Percentiles rank a stretch among this genome's conserved stretches.
These are phyloP conservation scores for Rhodotorula sp. DNA, from an alignment of 1,284 basidiomycete genomes.

Conservation along the genomic window DNA sequence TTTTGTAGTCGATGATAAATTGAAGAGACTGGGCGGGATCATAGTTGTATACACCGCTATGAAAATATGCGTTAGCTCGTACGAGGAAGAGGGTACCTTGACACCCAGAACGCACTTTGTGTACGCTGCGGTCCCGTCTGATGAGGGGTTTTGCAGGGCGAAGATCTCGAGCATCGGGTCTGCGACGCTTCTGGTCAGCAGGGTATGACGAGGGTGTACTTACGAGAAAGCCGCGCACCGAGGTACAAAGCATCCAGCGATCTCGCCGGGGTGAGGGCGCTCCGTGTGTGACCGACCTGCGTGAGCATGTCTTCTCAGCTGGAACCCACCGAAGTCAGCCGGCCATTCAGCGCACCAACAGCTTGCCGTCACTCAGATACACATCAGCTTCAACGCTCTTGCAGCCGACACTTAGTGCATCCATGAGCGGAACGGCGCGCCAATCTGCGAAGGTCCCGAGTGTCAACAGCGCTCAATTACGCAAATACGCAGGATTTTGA, in stretches of 20 bases:
- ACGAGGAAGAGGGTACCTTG: too few relatives aligned
- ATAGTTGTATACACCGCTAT: constrained; percentile 22
- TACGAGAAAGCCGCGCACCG: background rate
- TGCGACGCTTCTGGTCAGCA: background rate
- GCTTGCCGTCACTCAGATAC: constrained; percentile 15
- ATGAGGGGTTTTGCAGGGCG: constrained; percentile 13
- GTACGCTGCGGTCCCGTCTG: background rate
- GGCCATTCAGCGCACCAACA: background rate
- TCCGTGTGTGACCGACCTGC: constrained; percentile 25
- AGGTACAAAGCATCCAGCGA: constrained; percentile 22
- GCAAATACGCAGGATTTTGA: background rate
- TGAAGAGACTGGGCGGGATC: constrained; percentile 12
- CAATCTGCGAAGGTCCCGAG: constrained; percentile 1
- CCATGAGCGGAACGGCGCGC: constrained; percentile 20
- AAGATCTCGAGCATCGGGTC: constrained; percentile 25
- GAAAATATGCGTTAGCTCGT: rapidly evolving
- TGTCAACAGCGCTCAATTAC: background rate
- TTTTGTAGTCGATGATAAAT: constrained; percentile 34
- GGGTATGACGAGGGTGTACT: too few relatives aligned
- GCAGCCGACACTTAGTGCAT: constrained; percentile 14
- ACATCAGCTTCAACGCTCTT: constrained; percentile 25
- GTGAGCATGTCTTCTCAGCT: background rate
- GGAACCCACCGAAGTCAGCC: background rate
- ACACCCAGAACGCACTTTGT: constrained; percentile 10
- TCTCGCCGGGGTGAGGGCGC: constrained; percentile 2